A percentile compares a stretch with the other conserved stretches of the same genome.
phyloP scores from a whole-genome alignment of 2,329 filamentous ascomycete genomes.

The Stachybotrys elegans region DNA sequence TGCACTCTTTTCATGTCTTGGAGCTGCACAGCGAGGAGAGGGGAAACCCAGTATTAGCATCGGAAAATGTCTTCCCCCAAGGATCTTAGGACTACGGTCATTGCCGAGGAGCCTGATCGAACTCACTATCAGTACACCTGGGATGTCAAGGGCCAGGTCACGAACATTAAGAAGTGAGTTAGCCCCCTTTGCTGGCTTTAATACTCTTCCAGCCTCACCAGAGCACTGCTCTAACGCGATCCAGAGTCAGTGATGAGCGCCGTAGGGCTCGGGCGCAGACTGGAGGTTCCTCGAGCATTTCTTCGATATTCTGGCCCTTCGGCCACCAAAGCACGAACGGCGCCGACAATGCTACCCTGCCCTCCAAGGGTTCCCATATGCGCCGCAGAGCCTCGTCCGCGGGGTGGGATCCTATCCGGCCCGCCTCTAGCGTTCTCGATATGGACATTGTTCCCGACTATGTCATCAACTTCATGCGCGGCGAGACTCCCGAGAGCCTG shows the following conservation, averaged over 20 bases:
- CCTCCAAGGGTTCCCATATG: slow-evolving; percentile 14
- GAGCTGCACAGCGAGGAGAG: too few species aligned
- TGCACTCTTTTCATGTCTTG: too few species aligned
- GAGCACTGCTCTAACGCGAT: too few species aligned
- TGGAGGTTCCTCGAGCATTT: background rate
- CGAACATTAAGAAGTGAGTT: background rate
- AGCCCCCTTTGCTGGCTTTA: too few species aligned
- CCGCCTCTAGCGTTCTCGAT: slow-evolving; percentile 28
- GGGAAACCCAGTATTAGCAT: too few species aligned
- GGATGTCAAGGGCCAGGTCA: background rate
- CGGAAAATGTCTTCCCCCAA: too few species aligned
- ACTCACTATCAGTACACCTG: background rate
- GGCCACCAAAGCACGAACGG: slow-evolving; percentile 20
- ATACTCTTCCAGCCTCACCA: too few species aligned
- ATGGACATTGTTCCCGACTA: slow-evolving; percentile 49
- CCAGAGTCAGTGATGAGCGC: background rate
- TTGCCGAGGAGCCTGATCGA: background rate
- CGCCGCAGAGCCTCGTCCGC: slow-evolving; percentile 12
- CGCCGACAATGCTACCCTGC: slow-evolving; percentile 15
- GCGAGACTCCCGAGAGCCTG: slow-evolving; percentile 49
- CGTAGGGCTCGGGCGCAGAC: background rate
- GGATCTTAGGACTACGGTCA: too few species aligned
- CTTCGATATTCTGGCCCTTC: slow-evolving; percentile 15
- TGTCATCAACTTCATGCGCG: slow-evolving; percentile 49
- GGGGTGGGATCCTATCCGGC: slow-evolving; percentile 20